Evolutionary conservation across 345 rosid genomes (phyloP).

Genomic region (Schrenkiella parvula): DNA sequence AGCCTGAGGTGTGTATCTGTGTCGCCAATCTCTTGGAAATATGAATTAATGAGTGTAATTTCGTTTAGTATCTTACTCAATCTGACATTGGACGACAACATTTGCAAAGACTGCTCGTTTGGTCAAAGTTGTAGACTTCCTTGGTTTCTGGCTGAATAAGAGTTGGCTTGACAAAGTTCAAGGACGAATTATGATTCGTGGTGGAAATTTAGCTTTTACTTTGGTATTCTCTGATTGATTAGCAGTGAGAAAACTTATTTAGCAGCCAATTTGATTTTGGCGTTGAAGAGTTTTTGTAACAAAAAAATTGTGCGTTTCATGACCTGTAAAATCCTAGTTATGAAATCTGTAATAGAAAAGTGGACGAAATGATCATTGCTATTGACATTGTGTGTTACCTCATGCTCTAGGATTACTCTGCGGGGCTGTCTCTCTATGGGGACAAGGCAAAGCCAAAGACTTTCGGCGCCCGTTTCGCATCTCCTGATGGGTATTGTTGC

Average conservation of each 20-base stretch:
- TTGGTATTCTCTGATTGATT: neutral
- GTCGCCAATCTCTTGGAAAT: neutral
- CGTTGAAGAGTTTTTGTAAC: neutral
- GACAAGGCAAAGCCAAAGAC: conserved; percentile 84
- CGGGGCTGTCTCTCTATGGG: conserved; percentile 79
- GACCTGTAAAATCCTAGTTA: neutral
- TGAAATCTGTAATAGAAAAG: neutral
- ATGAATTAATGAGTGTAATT: neutral
- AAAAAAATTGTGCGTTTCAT: neutral
- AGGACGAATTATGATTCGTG: neutral
- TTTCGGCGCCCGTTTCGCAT: conserved; percentile 81
- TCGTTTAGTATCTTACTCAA: neutral
- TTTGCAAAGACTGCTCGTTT: neutral
- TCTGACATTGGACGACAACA: neutral
- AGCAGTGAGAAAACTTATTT: neutral
- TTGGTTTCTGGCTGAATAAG: neutral
- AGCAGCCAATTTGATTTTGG: neutral
- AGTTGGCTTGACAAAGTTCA: neutral
- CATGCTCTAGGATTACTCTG: conserved; percentile 64
- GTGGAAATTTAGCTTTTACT: neutral
- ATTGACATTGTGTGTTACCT: conserved; percentile 13
- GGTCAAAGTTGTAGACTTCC: neutral
- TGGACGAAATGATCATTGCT: conserved; percentile 1
- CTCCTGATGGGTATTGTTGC: conserved; percentile 70
- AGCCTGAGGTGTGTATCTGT: conserved; percentile 65